Percentiles rank a stretch among this genome's conserved stretches.
Conservation (phyloP, 176 grass and related monocot genomes). For the Oryza glaberrima region DNA sequence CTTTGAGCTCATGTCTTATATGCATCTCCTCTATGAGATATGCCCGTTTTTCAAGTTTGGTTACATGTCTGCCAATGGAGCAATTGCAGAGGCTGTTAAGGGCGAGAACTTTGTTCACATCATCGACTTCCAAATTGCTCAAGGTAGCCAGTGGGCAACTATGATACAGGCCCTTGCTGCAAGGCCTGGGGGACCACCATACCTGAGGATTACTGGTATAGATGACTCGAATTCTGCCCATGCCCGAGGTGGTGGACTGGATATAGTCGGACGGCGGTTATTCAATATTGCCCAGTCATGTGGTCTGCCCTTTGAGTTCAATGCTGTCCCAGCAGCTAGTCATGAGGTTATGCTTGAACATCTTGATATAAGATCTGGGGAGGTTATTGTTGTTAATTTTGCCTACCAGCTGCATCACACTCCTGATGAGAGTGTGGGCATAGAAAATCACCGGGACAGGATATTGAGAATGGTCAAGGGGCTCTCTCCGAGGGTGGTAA, state of each 20-base stretch:
- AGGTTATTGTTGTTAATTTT: slow-evolving; percentile 79
- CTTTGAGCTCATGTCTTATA: slow-evolving; percentile 79
- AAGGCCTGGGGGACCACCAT: slow-evolving; percentile 51
- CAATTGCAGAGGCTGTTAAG: slow-evolving; percentile 78
- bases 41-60: slow-evolving; percentile 88
- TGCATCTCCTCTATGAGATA: slow-evolving; percentile 71
- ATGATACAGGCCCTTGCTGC: slow-evolving; percentile 69
- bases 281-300: slow-evolving; percentile 42
- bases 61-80: slow-evolving; percentile 88
- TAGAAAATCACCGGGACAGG: slow-evolving; percentile 76
- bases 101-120: slow-evolving; percentile 70
- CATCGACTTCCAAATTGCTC: slow-evolving; percentile 82
- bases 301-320: slow-evolving; percentile 71
- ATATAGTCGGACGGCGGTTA: slow-evolving; percentile 67
- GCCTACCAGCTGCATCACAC: slow-evolving; percentile 84
- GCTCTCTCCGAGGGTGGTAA: slow-evolving; percentile 70
- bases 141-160: slow-evolving; percentile 73
- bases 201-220: slow-evolving; percentile 73
- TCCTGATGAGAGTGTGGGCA: slow-evolving; percentile 73
- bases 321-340: slow-evolving; percentile 60
- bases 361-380: slow-evolving; percentile 58
- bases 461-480: slow-evolving; percentile 76
- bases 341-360: slow-evolving; percentile 63
- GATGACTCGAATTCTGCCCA: slow-evolving; percentile 70
- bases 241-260: slow-evolving; percentile 60